Evolutionary conservation across 192 early-diverging fungal genomes (phyloP).

Genomic region (Backusella tuberculispora): DNA sequence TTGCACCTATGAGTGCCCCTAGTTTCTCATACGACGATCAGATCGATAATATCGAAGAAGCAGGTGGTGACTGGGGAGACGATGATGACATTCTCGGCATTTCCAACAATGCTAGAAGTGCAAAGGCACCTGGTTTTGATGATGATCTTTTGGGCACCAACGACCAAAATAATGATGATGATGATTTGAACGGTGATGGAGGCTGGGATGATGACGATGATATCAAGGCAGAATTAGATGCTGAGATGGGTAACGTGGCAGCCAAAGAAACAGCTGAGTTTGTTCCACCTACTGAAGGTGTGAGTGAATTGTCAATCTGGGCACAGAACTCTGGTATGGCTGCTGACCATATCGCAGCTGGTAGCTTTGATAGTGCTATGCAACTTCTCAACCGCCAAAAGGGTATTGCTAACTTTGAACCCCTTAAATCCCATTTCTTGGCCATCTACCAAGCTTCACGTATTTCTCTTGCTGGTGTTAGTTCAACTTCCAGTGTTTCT

Average conservation of each 20-base stretch:
- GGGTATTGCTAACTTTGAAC: slow-evolving; percentile 92
- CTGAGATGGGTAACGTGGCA: slow-evolving; percentile 60
- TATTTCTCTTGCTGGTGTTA: slow-evolving; percentile 59
- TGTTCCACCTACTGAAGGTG: slow-evolving; percentile 76
- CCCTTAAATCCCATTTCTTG: slow-evolving; percentile 88
- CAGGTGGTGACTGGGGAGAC: slow-evolving; percentile 77
- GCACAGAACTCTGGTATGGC: slow-evolving; percentile 84
- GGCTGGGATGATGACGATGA: slow-evolving; percentile 91
- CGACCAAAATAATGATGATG: slow-evolving; percentile 54
- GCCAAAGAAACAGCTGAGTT: slow-evolving; percentile 62
- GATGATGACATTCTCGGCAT: slow-evolving; percentile 69
- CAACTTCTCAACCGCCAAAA: slow-evolving; percentile 89
- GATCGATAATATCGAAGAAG: slow-evolving; percentile 60
- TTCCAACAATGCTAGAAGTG: slow-evolving; percentile 42
- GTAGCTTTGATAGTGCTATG: slow-evolving; percentile 95
- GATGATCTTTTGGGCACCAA: slow-evolving; percentile 34
- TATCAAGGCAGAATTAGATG: slow-evolving; percentile 68
- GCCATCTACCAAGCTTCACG: slow-evolving; percentile 80
- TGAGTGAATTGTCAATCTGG: slow-evolving; percentile 75
- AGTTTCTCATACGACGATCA: slow-evolving; percentile 55
- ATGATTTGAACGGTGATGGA: slow-evolving; percentile 82
- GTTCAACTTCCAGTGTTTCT: slow-evolving; percentile 61
- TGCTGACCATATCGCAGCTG: slow-evolving; percentile 93
- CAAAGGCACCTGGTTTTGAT: slow-evolving; percentile 38
- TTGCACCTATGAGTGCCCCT: slow-evolving; percentile 53